Conservation (phyloP, 805 yeast genomes). For the Saturnispora ahearnii region DNA sequence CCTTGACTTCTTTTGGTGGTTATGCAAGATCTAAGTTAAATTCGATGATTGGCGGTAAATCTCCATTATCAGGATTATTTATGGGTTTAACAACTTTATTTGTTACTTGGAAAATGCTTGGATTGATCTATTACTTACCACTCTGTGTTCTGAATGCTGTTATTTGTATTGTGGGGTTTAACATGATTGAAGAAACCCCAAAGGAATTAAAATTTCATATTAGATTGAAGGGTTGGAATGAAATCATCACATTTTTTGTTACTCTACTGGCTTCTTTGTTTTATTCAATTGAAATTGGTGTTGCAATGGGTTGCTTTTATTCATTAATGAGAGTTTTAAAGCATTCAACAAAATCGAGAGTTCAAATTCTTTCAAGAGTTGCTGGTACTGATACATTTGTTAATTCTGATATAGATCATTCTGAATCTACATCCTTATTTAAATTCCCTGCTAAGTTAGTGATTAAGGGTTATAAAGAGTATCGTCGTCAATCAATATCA, state of each 20-base stretch:
- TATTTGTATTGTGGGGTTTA: constrained; percentile 67
- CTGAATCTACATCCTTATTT: constrained; percentile 8
- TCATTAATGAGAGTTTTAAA: constrained; percentile 72
- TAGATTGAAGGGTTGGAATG: constrained; percentile 66
- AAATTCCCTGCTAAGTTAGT: constrained; percentile 14
- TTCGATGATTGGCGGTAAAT: constrained; percentile 77
- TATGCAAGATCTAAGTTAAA: constrained; percentile 90
- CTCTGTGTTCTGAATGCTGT: constrained; percentile 71
- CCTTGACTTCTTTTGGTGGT: constrained; percentile 91
- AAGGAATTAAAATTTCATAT: constrained; percentile 66
- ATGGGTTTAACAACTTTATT: constrained; percentile 71
- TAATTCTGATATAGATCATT: constrained; percentile 53
- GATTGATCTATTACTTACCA: constrained; percentile 65
- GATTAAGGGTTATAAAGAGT: constrained; percentile 23
- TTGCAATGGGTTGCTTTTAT: constrained; percentile 75
- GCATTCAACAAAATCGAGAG: constrained; percentile 73
- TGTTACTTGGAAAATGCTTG: constrained; percentile 51
- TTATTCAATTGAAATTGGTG: constrained; percentile 82
- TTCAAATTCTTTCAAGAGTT: constrained; percentile 69
- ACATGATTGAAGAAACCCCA: constrained; percentile 79
- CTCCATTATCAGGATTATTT: constrained; percentile 74
- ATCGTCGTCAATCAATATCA: constrained; percentile 15
- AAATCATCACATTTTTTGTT: constrained; percentile 56
- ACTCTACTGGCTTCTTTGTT: constrained; percentile 57
- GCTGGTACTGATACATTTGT: constrained; percentile 54